Evolutionary conservation across 148 eudicot genomes (phyloP), one percentile per base, ranked within the genome.

Genomic region (Fallopia convolvulus): DNA sequence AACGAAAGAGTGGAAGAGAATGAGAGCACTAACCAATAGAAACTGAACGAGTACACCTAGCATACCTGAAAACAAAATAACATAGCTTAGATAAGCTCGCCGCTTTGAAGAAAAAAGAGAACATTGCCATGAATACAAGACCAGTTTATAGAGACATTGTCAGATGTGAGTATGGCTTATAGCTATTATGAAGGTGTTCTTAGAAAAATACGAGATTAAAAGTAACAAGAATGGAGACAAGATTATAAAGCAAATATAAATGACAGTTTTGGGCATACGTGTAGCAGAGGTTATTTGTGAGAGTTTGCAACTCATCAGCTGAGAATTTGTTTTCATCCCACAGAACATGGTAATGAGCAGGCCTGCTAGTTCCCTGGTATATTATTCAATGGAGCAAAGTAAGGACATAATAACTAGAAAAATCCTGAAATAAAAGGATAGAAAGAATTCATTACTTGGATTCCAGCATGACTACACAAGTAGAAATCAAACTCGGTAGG

Each of bases 401-500:
- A 36, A 36, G 40, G 70, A 12, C 41, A 65, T 0, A 58, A 75
- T 12, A 53, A 70, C 9, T 13, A 44, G 72, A 72, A 66, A 33
- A 10, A 36, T 36, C 39, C 39, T 36, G 39, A 36, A 36, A 36
- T 36, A 36, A 2, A 36, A 36, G 39, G 39, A 36, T 36, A 36
- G 4, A 4, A 36, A 36, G 12, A 71, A 2, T 70, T 20, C 75
- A 77, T 36, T 77, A 92, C 99, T 90, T 94, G 87, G 63, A 94
- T 89, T 58, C 99, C 99, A 72, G 99, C 96, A 86, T 94, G 99
- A 55, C 99, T 94, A 83, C 99, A 94, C 17, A 94, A 84, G 72
- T 91, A 94, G 82, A 94, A 94, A 79, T 94, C 99, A 77, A 94
- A 94, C 74, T 95, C 99, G 9, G 97, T 92, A 3, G 99, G 99